Evolutionary conservation across 345 rosid genomes (phyloP), one percentile per base, ranked within the genome.

Genomic region (Pugionium cornutum): DNA sequence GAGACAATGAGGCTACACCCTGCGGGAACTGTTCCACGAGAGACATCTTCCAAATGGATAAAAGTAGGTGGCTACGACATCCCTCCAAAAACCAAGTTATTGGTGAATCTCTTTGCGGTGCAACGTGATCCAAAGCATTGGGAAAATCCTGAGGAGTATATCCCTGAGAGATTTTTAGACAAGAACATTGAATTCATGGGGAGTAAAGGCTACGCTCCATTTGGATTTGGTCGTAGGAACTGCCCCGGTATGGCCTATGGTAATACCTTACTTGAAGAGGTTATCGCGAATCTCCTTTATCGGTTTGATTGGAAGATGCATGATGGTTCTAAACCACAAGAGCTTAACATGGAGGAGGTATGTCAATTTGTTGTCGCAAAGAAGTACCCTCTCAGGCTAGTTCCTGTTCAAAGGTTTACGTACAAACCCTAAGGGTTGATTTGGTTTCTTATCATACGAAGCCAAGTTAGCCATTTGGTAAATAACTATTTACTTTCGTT

Each of bases 341-440:
- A 64, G 29, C 50, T 72, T 31, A 42, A 39, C 18, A 72, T 72
- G 76, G 69, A 64, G 1, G 76, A 72, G 46, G 39, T 43, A 1
- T 72, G 6, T 41, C 70, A 57, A 5, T 64, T 72, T 53, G 76
- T 64, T 65, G 70, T 72, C 53, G 26, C 47, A 4, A 64, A 64
- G 43, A 72, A 86, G 4, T 49, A 66, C 11, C 85, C 66, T 75
- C 75, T 85, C 0, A 31, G 43, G n/a, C 66, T 72, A 49, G 52
- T 72, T 31, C 76, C 76, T 4, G 44, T 69, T 43, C 66, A 34
- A 11, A 49, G 67, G 66, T 18, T 18, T 18, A 18, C 18, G 18
- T 18, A 18, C 18, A 18, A 18, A 18, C 18, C 18, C 18, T 18
- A 18, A 18, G 18, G 18, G 18, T 18, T 18, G 18, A 18, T 18